phyloP scores from a whole-genome alignment of 2,329 filamentous ascomycete species.

The Clonostachys solani region DNA sequence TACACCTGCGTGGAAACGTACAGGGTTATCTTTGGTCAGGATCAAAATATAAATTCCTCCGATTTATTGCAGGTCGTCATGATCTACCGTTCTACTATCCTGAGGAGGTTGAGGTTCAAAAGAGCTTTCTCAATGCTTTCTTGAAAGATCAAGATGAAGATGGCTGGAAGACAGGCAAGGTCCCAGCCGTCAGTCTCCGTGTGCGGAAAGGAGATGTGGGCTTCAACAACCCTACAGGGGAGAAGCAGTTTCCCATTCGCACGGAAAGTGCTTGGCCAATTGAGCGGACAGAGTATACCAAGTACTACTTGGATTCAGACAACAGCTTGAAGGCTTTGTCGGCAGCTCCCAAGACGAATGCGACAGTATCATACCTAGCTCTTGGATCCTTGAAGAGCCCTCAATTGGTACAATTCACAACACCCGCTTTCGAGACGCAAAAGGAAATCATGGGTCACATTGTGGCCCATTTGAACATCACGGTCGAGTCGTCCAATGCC shows the following conservation, averaged over 20 bases:
- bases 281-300: constrained; percentile 58
- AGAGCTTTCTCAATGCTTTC: constrained; percentile 66
- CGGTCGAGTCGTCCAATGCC: too few species aligned
- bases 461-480: constrained; percentile 60
- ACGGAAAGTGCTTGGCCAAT: constrained; percentile 64
- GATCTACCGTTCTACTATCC: constrained; percentile 74
- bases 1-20: constrained; percentile 64
- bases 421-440: constrained; percentile 50
- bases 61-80: constrained; percentile 67
- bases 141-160: constrained; percentile 60
- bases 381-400: constrained; percentile 49
- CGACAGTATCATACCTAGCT: constrained; percentile 50
- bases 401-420: constrained; percentile 51
- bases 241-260: constrained; percentile 49
- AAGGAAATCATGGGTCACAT: constrained; percentile 69
- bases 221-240: constrained; percentile 58
- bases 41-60: constrained; percentile 63
- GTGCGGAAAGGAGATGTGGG: constrained; percentile 64
- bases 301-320: constrained; percentile 45
- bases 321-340: neutral
- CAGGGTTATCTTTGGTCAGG: constrained; percentile 59
- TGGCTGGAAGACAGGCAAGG: constrained; percentile 56
- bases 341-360: constrained; percentile 1
- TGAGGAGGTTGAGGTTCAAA: constrained; percentile 64
- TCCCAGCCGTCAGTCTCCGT: constrained; percentile 55